Conservation (phyloP, 768 basidiomycete genomes). For the Termitomyces sp. region DNA sequence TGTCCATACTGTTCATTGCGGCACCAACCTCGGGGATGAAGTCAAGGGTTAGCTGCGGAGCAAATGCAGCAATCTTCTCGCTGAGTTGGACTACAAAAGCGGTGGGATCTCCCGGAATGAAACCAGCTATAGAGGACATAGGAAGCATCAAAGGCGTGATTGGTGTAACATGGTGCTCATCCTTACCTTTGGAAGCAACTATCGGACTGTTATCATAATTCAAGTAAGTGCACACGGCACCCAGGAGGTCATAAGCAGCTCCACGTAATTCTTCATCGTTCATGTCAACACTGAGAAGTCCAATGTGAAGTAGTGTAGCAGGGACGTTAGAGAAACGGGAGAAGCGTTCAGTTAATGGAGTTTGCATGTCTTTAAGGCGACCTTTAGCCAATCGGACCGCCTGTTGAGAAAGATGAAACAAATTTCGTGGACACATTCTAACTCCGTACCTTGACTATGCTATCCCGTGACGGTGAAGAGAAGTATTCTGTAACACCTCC, state of each 20-base stretch:
- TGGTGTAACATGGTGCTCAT: neutral
- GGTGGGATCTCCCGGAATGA: conserved; percentile 61
- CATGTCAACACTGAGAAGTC: conserved; percentile 71
- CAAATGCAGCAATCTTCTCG: conserved; percentile 63
- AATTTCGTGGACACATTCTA: neutral
- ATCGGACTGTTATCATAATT: conserved; percentile 71
- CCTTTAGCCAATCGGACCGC: conserved; percentile 73
- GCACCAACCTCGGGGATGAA: conserved; percentile 82
- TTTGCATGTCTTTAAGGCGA: conserved; percentile 51
- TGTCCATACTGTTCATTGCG: conserved; percentile 51
- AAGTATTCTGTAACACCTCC: conserved; percentile 75
- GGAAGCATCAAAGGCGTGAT: neutral
- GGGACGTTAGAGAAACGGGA: conserved; percentile 81
- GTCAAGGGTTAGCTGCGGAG: conserved; percentile 83
- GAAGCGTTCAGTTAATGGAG: conserved; percentile 54
- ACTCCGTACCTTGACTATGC: conserved; percentile 60
- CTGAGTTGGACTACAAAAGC: conserved; percentile 63
- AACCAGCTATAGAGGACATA: conserved; percentile 42
- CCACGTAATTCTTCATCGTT: conserved; percentile 73
- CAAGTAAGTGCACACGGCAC: conserved; percentile 71
- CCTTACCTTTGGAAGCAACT: conserved; percentile 62
- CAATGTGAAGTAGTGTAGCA: conserved; percentile 81
- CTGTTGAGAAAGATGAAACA: conserved; percentile 28
- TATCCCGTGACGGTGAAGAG: conserved; percentile 63
- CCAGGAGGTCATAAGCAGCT: conserved; percentile 76